Percentiles rank a stretch among this genome's conserved stretches.
Evolutionary conservation across 495 filamentous ascomycete species (phyloP).

Genomic region (Cetradonia linearis): DNA sequence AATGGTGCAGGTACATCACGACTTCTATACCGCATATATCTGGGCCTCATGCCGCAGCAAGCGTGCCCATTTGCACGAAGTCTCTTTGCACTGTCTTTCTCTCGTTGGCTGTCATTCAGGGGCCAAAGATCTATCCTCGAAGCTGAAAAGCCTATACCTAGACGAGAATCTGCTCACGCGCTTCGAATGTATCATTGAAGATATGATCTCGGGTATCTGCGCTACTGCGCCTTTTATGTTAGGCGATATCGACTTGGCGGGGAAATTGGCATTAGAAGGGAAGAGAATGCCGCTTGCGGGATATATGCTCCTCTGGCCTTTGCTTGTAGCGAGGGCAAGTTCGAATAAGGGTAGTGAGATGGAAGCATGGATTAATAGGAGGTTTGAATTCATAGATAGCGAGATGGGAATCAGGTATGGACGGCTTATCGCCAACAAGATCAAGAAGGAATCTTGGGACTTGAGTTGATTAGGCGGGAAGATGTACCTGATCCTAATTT

Average conservation of each 20-base stretch:
- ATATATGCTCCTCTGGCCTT: not conserved
- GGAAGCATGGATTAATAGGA: not conserved
- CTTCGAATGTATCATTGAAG: not conserved
- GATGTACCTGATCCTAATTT: not conserved
- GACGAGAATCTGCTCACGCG: not conserved
- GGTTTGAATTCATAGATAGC: not conserved
- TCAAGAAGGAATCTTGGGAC: not conserved
- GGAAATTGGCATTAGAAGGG: not conserved
- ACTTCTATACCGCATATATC: conserved; percentile 7
- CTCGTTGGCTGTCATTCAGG: not conserved
- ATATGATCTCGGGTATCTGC: not conserved
- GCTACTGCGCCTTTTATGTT: not conserved
- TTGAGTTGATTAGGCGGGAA: not conserved
- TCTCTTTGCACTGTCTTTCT: not conserved
- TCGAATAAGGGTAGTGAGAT: not conserved
- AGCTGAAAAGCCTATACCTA: not conserved
- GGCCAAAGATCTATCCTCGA: not conserved
- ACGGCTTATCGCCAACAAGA: not conserved
- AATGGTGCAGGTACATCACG: conserved; percentile 7
- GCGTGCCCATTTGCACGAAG: not conserved
- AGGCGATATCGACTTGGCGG: not conserved
- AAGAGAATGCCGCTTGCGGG: not conserved
- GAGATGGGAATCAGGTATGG: not conserved
- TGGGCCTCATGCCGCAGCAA: conserved; percentile 7
- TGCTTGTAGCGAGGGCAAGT: not conserved